These are phyloP conservation scores for Phytomonas serpens DNA, from an alignment of 208 protist species.

Conservation along the genomic window DNA sequence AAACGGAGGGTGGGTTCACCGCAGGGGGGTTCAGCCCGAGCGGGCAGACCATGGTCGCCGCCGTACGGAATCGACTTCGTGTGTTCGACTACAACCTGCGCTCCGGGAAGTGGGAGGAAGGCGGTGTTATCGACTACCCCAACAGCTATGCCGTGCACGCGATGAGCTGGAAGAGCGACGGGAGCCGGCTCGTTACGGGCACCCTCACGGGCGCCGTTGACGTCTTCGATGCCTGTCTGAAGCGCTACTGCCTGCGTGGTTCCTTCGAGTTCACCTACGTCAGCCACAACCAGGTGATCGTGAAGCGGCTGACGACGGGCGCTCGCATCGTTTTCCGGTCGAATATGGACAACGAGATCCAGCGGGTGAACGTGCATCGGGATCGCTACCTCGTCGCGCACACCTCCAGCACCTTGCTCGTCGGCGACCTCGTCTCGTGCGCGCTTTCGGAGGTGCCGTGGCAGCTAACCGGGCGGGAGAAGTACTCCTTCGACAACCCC, in stretches of 20 bases:
- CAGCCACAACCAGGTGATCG: constrained; percentile 93
- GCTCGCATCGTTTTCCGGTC: constrained; percentile 92
- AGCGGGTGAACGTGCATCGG: constrained; percentile 94
- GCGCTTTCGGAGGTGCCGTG: constrained; percentile 93
- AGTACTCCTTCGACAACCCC: constrained; percentile 96
- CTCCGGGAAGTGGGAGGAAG: constrained; percentile 91
- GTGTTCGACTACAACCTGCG: constrained; percentile 91
- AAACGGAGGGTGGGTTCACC: constrained; percentile 90
- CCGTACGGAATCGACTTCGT: constrained; percentile 81
- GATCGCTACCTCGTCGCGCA: constrained; percentile 95
- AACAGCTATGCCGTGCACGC: constrained; percentile 91
- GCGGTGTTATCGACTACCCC: constrained; percentile 54
- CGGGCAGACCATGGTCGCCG: constrained; percentile 90
- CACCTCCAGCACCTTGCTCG: constrained; percentile 93
- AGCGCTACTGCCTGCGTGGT: constrained; percentile 90
- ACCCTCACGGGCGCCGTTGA: constrained; percentile 92
- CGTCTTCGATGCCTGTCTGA: constrained; percentile 95
- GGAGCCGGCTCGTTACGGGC: constrained; percentile 90
- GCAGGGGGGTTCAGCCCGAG: constrained; percentile 88
- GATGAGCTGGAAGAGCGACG: constrained; percentile 93
- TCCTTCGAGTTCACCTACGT: constrained; percentile 98
- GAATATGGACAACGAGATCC: constrained; percentile 92
- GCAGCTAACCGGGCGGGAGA: constrained; percentile 86
- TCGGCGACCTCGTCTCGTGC: constrained; percentile 93
- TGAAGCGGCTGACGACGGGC: constrained; percentile 90